Evolutionary conservation across 345 rosid genomes (phyloP), one percentile per base, ranked within the genome.

Genomic region (Eucalyptus dawsonii): DNA sequence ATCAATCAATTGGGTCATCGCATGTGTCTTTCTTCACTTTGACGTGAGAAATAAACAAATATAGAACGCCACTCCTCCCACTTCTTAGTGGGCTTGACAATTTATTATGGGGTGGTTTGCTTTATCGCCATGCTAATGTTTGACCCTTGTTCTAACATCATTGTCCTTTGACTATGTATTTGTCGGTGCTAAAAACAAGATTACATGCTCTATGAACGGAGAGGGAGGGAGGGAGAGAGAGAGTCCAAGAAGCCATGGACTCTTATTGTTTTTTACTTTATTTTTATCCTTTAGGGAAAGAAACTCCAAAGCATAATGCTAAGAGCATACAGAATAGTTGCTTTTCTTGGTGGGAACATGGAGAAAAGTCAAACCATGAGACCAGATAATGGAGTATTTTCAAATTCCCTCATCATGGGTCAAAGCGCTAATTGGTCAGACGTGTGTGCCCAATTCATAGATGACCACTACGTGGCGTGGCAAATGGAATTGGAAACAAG

Each of bases 71-170:
- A 37, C 69, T 56, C 86, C 86, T 27, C 54, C 88, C 31, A 60
- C 88, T 86, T 56, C 87, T 88, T 49, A 89, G 93, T 92, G 91
- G 87, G 27, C 31, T 89, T 89, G 92, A 92, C 93, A 50, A 67
- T 87, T 89, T 16, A 7, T 87, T 90, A 69, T 21, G 14, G 27
- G 14, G 44, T 2, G 83, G 47, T 11, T 2, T 76, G 47, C 83
- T 76, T 76, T 76, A 21, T 76, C 9, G 16, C 47, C 83, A 10
- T 72, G 15, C 47, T 11, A 76, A 76, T 87, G 89, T 93, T 92
- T 92, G 95, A 92, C 93, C 86, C 88, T 50, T 45, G 90, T 81
- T 19, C 53, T 81, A 45, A 65, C 16, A 86, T 34, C 13, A 86
- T 86, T 89, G 53, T 87, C 45, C 24, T 88, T 92, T 89, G 93